phyloP scores from a whole-genome alignment of 1,284 basidiomycete genomes.

The Hemileia vastatrix region DNA sequence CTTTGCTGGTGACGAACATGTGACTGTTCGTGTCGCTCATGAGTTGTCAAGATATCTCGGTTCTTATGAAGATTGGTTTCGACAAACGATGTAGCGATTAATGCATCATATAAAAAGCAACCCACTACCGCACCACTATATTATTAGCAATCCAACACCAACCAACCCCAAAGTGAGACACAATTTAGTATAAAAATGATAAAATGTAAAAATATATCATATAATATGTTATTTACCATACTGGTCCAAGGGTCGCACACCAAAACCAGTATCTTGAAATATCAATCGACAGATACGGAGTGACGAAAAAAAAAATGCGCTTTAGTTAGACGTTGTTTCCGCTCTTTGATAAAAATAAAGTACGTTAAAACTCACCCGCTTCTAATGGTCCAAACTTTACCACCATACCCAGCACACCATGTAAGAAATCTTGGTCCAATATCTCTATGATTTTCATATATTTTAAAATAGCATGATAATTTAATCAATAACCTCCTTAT shows the following conservation, averaged over 20 bases:
- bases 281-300: not conserved
- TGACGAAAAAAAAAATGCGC: not conserved
- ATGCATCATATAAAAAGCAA: slow-evolving; percentile 21
- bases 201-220: not conserved
- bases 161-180: not conserved
- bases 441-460: slow-evolving; percentile 2
- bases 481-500: not conserved
- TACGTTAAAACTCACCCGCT: slow-evolving; percentile 3
- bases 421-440: slow-evolving; percentile 20
- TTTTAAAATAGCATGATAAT: not conserved
- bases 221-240: slow-evolving; percentile 6
- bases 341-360: not conserved
- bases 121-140: slow-evolving; percentile 21
- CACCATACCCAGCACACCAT: slow-evolving; percentile 20
- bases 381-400: slow-evolving; percentile 16
- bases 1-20: no score
- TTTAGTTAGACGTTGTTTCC: not conserved
- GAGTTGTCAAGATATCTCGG: no score
- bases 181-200: not conserved
- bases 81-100: slow-evolving; percentile 7
- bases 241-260: slow-evolving; percentile 12
- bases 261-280: slow-evolving; percentile 15
- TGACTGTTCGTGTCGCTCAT: no score
- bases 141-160: not conserved
- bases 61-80: no score